phyloP scores from a whole-genome alignment of 1,284 basidiomycete genomes.

The Cryptococcus amylolentus region DNA sequence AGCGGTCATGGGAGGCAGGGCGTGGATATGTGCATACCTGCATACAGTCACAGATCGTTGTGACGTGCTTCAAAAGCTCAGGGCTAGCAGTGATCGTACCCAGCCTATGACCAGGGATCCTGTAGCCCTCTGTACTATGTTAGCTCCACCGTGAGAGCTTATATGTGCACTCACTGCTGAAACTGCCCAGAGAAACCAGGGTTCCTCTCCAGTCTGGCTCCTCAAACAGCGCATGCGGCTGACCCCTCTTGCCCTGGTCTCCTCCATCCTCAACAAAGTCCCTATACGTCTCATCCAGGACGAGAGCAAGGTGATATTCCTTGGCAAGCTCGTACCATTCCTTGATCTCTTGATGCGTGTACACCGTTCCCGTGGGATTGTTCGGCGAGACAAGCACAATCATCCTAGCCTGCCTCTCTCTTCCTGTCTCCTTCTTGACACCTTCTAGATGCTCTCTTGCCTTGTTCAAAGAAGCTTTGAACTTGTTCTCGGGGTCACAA shows the following conservation, averaged over 20 bases:
- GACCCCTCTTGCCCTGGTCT: conserved; percentile 15
- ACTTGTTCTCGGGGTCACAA: conserved; percentile 59
- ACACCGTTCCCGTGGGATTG: conserved; percentile 72
- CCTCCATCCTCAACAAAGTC: conserved; percentile 63
- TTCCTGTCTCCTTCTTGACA: background rate
- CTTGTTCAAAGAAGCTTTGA: conserved; percentile 56
- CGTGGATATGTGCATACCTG: conserved; percentile 41
- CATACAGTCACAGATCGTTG: conserved; percentile 70
- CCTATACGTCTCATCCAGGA: conserved; percentile 85
- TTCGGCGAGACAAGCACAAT: conserved; percentile 62
- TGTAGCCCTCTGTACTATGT: conserved; percentile 63
- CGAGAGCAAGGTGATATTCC: conserved; percentile 62
- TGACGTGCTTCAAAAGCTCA: conserved; percentile 56
- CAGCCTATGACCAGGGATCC: conserved; percentile 78
- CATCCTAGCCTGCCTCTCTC: conserved; percentile 53
- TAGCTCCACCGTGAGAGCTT: background rate
- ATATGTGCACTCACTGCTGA: conserved; percentile 49
- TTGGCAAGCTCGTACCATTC: conserved; percentile 64
- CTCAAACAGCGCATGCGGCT: conserved; percentile 45
- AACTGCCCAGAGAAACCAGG: conserved; percentile 72
- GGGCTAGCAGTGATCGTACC: conserved; percentile 70
- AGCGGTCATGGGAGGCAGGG: conserved; percentile 6
- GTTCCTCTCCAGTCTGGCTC: conserved; percentile 60
- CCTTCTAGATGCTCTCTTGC: conserved; percentile 28
- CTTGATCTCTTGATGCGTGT: conserved; percentile 60